Evolutionary conservation across 305 asterid genomes (phyloP), one percentile per base, ranked within the genome.

Genomic region (Galium porrigens): DNA sequence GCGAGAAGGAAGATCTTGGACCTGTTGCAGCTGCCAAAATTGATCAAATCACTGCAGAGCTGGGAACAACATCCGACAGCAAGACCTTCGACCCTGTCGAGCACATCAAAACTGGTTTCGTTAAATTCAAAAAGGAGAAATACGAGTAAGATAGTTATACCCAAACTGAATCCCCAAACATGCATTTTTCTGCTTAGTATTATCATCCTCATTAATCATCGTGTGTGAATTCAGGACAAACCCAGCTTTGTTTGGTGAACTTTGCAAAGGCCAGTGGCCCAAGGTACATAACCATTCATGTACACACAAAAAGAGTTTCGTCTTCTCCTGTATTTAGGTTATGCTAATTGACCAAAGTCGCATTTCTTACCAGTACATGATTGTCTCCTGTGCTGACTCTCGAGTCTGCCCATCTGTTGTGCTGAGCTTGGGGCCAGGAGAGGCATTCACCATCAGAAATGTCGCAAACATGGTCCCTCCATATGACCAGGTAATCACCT

Each of bases 371-470:
- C 82, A 90, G 99, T 92, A 62, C 64, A 92, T 92, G 99, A 80
- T 92, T 59, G 84, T 92, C 25, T 95, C 97, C 0, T 92, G 99
- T 73, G 82, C 96, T 6, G 99, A 92, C 71, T 92, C 99, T 0
- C 88, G 99, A 20, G 99, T 92, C 65, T 89, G 97, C 57, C 96
- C 99, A 10, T 92, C 99, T 37, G 94, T 87, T 66, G 82, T 86
- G 65, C 73, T 94, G 64, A 78, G 84, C 74, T 76, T 94, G 54
- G 86, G 86, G 4, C 99, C 99, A 0, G 99, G 99, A 20, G 97
- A 92, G 71, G 97, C 97, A 1, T 92, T 92, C 73, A 36, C 85
- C 67, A 86, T 92, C 77, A 79, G 99, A 0, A 94, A 82, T 83
- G 74, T 94, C 36, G 99, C 99, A 53, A 90, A 88, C 83, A 73